Base-by-base conservation (phyloP, 1,139 yeast species). In the Saccharomyces hybrid region DNA sequence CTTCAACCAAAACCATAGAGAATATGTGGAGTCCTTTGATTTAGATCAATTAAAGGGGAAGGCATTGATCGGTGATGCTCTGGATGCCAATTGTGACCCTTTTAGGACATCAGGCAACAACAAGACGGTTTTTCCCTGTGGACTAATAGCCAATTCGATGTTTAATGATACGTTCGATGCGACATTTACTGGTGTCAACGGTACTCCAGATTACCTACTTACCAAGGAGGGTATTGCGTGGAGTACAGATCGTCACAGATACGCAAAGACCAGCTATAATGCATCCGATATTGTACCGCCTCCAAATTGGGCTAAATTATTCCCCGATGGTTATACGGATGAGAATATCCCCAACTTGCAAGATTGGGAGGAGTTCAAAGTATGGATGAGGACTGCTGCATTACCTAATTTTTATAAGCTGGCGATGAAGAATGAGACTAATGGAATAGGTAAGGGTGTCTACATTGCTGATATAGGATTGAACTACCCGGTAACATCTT, bases 301-400 rank as follows among this genome's bases (percentile, higher is more conserved):
- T 5, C 98, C 96, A 63, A 89, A 89, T 73, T 93, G 99, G 99
- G 74, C 75, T 57, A 83, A 86, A 65, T 73, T 62, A 73, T 93
- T 70, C 69, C 99, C 99, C 11, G 68, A 90, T 58, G 98, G 98
- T 0, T 93, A 93, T 73, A 89, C 85, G 20, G 85, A 81, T 26
- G 82, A 84, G 8, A 90, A 89, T 67, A 68, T 93, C 56, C 98
- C 98, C 4, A 93, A 93, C 68, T 74, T 88, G 51, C 76, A 84
- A 14, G 72, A 75, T 7, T 85, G 95, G 93, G 81, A 77, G 56
- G 89, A 88, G 64, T 84, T 93, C 68, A 98, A 93, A 72, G 90
- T 91, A 69, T 93, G 99, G 99, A 91, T 95, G 97, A 83, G 90
- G 64, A 85, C 97, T 2, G 86, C 97, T 3, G 99, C 93, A 0